Base-by-base conservation (phyloP, 345 rosid genomes). In the Salix brachista region DNA sequence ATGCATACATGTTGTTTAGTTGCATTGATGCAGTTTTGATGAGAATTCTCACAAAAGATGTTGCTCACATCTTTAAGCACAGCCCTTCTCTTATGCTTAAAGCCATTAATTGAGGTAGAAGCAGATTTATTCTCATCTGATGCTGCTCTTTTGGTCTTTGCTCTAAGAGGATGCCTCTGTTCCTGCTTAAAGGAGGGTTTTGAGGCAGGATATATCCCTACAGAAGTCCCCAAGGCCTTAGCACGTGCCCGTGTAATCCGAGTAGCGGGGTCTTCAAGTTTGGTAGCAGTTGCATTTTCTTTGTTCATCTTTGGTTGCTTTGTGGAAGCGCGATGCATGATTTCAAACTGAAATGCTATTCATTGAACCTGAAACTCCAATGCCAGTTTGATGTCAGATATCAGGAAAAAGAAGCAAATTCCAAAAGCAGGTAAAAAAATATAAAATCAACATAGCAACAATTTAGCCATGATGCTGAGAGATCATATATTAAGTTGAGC, bases 31-130 rank as follows among this genome's bases (percentile, higher is more conserved):
- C 82, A 82, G 69, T 83, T 88, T 44, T 65, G 67, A 79, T 76
- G 65, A 13, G 81, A 73, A 74, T 73, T 72, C 46, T 78, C 89
- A 60, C 71, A n/a, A 68, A 46, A 37, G 71, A 81, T 54, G 84
- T 91, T 93, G 12, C 91, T 86, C 34, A 91, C 96, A 82, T 96
- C 97, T 87, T 82, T 86, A 14, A 96, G 94, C 69, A 89, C 92
- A 2, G 91, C 88, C 84, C 97, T 92, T 79, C 85, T 91, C 88
- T 96, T 96, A 78, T 84, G 86, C 81, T 85, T 89, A 84, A 82
- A 70, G 74, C 78, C 75, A 68, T 81, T 80, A 50, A 67, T 58
- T 48, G 82, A 75, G 75, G 80, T 56, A 19, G 50, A 75, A 82
- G 85, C 75, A 78, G 83, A 48, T 81, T 81, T 82, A 73, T 81